Percentiles rank a stretch among this genome's conserved stretches.
phyloP scores from a whole-genome alignment of 2,329 filamentous ascomycete species.

The Exserohilum turcica region DNA sequence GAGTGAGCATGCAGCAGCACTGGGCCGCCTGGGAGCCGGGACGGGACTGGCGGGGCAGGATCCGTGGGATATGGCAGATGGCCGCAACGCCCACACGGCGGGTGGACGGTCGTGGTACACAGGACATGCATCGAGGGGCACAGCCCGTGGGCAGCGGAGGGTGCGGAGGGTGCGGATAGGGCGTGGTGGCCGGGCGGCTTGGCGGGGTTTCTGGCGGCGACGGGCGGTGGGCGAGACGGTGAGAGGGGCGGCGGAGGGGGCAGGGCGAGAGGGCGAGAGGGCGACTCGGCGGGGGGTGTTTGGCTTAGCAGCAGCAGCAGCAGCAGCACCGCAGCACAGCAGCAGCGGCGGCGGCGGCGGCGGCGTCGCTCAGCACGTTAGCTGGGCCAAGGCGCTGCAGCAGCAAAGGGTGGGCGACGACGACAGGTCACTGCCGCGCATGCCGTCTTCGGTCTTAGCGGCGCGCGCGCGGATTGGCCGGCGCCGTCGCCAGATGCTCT shows the following conservation, averaged over 20 bases:
- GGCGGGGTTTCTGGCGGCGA: neutral
- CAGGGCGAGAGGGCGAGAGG: neutral
- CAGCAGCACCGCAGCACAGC: no score
- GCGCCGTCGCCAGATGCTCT: slow-evolving; percentile 13
- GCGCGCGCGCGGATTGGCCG: slow-evolving; percentile 30
- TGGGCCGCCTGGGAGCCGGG: no score
- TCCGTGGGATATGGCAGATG: neutral
- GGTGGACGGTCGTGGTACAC: no score
- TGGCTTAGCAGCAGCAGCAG: no score
- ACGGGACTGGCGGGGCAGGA: no score
- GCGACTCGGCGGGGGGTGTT: neutral
- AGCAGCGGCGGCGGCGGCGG: no score
- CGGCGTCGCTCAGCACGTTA: slow-evolving; percentile 17
- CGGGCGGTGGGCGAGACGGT: neutral
- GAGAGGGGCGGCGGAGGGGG: neutral
- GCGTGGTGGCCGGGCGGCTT: slow-evolving; percentile 16
- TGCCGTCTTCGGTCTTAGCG: slow-evolving; percentile 36
- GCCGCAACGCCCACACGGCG: slow-evolving; percentile 1
- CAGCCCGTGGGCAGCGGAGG: slow-evolving; percentile 20
- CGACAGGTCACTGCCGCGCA: slow-evolving; percentile 27
- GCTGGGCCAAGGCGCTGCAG: slow-evolving; percentile 11
- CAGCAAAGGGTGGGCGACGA: slow-evolving; percentile 6
- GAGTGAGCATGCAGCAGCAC: slow-evolving; percentile 8
- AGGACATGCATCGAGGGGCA: slow-evolving; percentile 2
- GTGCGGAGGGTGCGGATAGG: slow-evolving; percentile 26